Evolutionary conservation across 1,284 basidiomycete species (phyloP), one percentile per base, ranked within the genome.

Genomic region (Abortiporus biennis): DNA sequence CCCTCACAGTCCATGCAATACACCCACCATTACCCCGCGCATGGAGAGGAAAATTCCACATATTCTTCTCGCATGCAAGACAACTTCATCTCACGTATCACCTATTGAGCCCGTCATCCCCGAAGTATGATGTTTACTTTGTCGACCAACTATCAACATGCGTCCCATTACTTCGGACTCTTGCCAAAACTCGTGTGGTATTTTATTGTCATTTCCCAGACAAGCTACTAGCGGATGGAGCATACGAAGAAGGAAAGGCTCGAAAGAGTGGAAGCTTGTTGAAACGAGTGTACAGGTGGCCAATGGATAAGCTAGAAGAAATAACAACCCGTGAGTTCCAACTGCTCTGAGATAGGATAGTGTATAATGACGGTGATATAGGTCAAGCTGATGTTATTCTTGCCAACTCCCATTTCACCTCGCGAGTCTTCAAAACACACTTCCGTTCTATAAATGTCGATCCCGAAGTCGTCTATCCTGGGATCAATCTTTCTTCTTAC

Each of bases 191-290:
- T 8, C 79, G 90, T 1, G 86, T 96, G 19, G 80, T 99, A 13
- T 99, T 97, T 66, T 99, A 99, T 63, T 96, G 93, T 55, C 95
- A 99, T 62, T 99, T 98, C 56, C 95, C 96, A 0, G 93, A 97
- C 65, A 92, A 94, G 60, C 69, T 96, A 0, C 73, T 96, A n/a
- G 75, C 91, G 38, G 71, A 80, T 59, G 90, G 89, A 1, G 79
- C 77, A 16, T 88, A 84, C 50, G 72, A 82, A 2, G 80, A 84
- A 41, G 81, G 59, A 9, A 54, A 53, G 16, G 49, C 61, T 24
- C 56, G 55, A 54, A 71, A 57, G 36, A 63, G 66, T 9, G 64
- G 63, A 0, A 61, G 75, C 3, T 25, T 83, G 4, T 49, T 92
- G 44, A 90, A 92, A 61, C 62, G 71, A 29, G 36, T 89, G 4